Conservation (phyloP, 2,329 filamentous ascomycete species). For the Alternaria solani region DNA sequence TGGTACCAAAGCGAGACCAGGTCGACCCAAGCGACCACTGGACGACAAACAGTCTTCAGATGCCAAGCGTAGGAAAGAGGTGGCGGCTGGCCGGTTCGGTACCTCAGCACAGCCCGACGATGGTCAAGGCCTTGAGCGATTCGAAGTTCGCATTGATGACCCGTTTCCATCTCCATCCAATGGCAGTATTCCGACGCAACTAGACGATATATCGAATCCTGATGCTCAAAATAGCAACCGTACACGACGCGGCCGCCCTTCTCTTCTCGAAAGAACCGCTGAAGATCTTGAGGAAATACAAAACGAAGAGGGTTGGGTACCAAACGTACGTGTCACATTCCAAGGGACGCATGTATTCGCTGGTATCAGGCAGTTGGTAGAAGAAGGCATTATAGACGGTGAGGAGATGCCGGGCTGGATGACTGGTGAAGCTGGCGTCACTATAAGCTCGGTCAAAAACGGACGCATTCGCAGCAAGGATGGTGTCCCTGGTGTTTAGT, state of each 20-base stretch:
- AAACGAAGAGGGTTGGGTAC: conserved; percentile 58
- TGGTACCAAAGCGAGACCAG: conserved; percentile 32
- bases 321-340: conserved; percentile 71
- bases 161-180: conserved; percentile 41
- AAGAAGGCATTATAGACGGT: conserved; percentile 77
- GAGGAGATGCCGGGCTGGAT: conserved; percentile 87
- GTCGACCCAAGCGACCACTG: conserved; percentile 37
- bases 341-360: conserved; percentile 81
- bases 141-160: conserved; percentile 61
- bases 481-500: conserved; percentile 35
- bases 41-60: conserved; percentile 40
- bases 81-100: conserved; percentile 76
- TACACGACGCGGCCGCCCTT: conserved; percentile 41
- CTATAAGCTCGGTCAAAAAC: conserved; percentile 71
- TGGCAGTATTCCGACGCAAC: conserved; percentile 7
- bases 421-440: conserved; percentile 86
- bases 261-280: conserved; percentile 44
- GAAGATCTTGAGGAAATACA: conserved; percentile 41
- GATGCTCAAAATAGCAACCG: conserved; percentile 27
- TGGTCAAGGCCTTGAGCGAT: conserved; percentile 55
- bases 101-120: conserved; percentile 52
- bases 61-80: conserved; percentile 66
- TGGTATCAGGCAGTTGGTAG: conserved; percentile 79
- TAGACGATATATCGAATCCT: conserved; percentile 25
- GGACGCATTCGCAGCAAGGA: conserved; percentile 64